Conservation (phyloP, 169 alveolate genomes). For the Theileria annulata region DNA sequence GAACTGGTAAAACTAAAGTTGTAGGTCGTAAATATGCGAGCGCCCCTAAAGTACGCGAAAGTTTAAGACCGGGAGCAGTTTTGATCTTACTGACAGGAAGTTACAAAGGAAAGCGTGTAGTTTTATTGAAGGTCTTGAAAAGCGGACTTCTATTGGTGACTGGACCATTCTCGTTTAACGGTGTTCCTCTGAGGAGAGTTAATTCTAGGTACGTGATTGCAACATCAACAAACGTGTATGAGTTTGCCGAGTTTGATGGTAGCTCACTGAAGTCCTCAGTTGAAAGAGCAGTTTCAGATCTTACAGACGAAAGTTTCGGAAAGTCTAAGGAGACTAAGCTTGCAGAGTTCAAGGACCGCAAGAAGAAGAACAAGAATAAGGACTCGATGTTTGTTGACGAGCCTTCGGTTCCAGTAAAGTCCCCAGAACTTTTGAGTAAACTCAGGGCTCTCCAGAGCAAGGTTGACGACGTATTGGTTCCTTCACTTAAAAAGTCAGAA, state of each 20-base stretch:
- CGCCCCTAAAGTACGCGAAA: conserved; percentile 75
- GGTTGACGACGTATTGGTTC: conserved; percentile 72
- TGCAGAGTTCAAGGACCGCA: conserved; percentile 78
- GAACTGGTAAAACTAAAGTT: conserved; percentile 11
- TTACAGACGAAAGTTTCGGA: conserved; percentile 73
- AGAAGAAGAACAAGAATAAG: conserved; percentile 63
- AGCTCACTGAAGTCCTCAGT: conserved; percentile 62
- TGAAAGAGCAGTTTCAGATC: conserved; percentile 55
- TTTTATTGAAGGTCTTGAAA: conserved; percentile 90
- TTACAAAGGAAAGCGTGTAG: conserved; percentile 97
- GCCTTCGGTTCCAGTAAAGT: conserved; percentile 65
- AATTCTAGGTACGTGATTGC: conserved; percentile 94
- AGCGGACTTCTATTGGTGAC: conserved; percentile 94
- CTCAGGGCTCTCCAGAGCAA: conserved; percentile 71
- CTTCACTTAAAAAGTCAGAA: conserved; percentile 71
- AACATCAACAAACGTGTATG: conserved; percentile 90
- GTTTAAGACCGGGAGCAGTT: conserved; percentile 90
- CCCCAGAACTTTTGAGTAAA: conserved; percentile 48
- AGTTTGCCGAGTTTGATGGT: conserved; percentile 76
- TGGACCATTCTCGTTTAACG: conserved; percentile 95
- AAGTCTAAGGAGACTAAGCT: conserved; percentile 76
- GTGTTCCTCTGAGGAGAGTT: conserved; percentile 97
- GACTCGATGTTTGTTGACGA: conserved; percentile 79
- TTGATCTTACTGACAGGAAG: conserved; percentile 93
- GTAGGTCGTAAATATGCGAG: conserved; percentile 67